phyloP scores from a whole-genome alignment of 2,329 filamentous ascomycete species.

The Fusarium torulosum region DNA sequence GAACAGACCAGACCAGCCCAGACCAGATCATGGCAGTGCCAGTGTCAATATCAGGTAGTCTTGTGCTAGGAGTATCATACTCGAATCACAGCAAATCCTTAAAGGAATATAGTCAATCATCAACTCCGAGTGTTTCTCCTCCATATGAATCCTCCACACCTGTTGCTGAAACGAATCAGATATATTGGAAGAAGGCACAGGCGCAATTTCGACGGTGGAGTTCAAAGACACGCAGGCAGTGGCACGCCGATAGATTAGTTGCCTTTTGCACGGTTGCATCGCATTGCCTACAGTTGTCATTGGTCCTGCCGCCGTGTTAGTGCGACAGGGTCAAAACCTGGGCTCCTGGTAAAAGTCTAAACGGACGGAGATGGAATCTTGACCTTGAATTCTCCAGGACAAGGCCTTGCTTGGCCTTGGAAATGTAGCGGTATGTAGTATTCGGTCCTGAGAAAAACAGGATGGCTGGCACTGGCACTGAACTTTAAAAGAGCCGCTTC shows the following conservation, averaged over 20 bases:
- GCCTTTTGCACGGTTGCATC: conserved; percentile 11
- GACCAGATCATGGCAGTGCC: background rate
- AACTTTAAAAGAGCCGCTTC: conserved; percentile 40
- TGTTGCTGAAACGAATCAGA: conserved; percentile 39
- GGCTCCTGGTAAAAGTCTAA: conserved; percentile 21
- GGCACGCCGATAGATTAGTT: conserved; percentile 12
- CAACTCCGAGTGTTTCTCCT: background rate
- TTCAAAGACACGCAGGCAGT: conserved; percentile 5
- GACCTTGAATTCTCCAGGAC: conserved; percentile 1
- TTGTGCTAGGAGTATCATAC: conserved; percentile 1
- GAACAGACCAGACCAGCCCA: no score
- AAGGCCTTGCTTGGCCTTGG: background rate
- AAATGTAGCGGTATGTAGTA: background rate
- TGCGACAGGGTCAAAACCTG: conserved; percentile 1
- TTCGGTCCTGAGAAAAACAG: conserved; percentile 1
- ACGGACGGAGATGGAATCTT: conserved; percentile 1
- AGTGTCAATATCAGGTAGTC: background rate
- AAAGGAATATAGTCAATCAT: conserved; percentile 7
- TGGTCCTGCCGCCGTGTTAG: conserved; percentile 10
- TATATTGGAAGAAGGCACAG: conserved; percentile 38
- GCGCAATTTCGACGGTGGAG: conserved; percentile 43
- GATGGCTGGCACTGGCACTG: no score
- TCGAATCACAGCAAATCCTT: background rate
- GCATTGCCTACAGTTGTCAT: background rate
- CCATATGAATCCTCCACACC: conserved; percentile 7